phyloP scores from a whole-genome alignment of 2,329 filamentous ascomycete species.

The Podosphaera xanthii region DNA sequence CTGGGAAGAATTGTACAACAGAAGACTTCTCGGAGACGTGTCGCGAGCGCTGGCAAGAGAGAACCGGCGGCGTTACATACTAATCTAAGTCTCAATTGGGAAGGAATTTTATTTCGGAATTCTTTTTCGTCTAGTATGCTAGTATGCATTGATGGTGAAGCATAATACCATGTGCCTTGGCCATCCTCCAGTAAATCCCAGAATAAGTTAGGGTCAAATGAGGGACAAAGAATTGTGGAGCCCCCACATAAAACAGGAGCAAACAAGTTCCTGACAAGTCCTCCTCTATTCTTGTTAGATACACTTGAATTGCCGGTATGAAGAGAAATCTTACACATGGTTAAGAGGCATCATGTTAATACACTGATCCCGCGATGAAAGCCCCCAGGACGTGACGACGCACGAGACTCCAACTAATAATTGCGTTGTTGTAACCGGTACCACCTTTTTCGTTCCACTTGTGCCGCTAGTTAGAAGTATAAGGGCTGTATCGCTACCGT shows the following conservation, averaged over 20 bases:
- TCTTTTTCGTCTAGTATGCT: slow-evolving; percentile 26
- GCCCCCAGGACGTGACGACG: slow-evolving; percentile 29
- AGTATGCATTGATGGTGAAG: slow-evolving; percentile 32
- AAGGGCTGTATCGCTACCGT: slow-evolving; percentile 24
- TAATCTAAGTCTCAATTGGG: slow-evolving; percentile 24
- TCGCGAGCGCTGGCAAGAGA: slow-evolving; percentile 26
- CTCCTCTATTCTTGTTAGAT: slow-evolving; percentile 17
- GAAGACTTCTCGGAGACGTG: slow-evolving; percentile 26
- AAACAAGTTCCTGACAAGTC: slow-evolving; percentile 30
- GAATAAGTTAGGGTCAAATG: slow-evolving; percentile 30
- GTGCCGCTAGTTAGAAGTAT: slow-evolving; percentile 35
- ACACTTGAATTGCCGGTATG: background rate
- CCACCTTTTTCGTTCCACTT: slow-evolving; percentile 33
- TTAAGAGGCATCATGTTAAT: slow-evolving; percentile 37
- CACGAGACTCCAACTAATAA: slow-evolving; percentile 27
- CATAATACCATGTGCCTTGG: slow-evolving; percentile 32
- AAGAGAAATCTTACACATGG: slow-evolving; percentile 18
- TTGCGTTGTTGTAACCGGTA: slow-evolving; percentile 27
- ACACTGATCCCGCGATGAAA: slow-evolving; percentile 25
- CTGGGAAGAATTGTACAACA: slow-evolving; percentile 28
- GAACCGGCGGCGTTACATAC: slow-evolving; percentile 32
- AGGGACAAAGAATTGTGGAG: slow-evolving; percentile 28
- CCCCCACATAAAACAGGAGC: slow-evolving; percentile 30
- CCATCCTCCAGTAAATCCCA: slow-evolving; percentile 28
- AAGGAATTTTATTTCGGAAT: slow-evolving; percentile 19